Evolutionary conservation across 345 rosid genomes (phyloP).

Genomic region (Noccaea caerulescens): DNA sequence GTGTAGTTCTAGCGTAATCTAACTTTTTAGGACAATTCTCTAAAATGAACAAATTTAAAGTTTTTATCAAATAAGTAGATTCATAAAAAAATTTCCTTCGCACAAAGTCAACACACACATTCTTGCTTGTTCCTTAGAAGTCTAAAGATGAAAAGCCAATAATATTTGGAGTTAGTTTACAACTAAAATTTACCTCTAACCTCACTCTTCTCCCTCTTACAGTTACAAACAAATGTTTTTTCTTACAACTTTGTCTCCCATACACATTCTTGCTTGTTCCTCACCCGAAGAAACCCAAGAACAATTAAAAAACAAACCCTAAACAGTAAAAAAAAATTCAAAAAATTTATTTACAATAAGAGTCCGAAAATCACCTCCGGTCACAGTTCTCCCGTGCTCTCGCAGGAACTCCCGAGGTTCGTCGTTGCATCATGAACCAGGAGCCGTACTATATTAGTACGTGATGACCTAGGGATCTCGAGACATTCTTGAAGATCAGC

Average conservation of each 20-base stretch:
- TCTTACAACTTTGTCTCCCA: slow-evolving; percentile 34
- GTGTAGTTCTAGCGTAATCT: too few species aligned
- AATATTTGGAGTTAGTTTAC: slow-evolving; percentile 28
- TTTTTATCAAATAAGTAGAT: too few species aligned
- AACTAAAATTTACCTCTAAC: slow-evolving; percentile 38
- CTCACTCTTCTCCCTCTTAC: slow-evolving; percentile 31
- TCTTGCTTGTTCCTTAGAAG: too few species aligned
- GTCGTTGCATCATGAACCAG: slow-evolving; percentile 64
- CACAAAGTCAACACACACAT: too few species aligned
- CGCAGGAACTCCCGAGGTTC: slow-evolving; percentile 84
- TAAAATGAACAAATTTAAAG: too few species aligned
- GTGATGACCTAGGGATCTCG: slow-evolving; percentile 69
- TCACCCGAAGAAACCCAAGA: slow-evolving; percentile 10
- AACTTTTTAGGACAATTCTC: too few species aligned
- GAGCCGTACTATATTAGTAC: slow-evolving; percentile 64
- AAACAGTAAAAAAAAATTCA: slow-evolving; percentile 7
- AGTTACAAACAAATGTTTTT: slow-evolving; percentile 37
- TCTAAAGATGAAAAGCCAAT: too few species aligned
- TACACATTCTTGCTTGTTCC: slow-evolving; percentile 30
- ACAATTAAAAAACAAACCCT: slow-evolving; percentile 16
- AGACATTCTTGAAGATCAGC: slow-evolving; percentile 86
- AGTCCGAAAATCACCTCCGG: slow-evolving; percentile 7
- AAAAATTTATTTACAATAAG: slow-evolving; percentile 34
- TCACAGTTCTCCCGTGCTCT: slow-evolving; percentile 70
- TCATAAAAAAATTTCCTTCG: too few species aligned